phyloP scores from a whole-genome alignment of 768 basidiomycete genomes.

The Phlebiopsis flavidoalba region DNA sequence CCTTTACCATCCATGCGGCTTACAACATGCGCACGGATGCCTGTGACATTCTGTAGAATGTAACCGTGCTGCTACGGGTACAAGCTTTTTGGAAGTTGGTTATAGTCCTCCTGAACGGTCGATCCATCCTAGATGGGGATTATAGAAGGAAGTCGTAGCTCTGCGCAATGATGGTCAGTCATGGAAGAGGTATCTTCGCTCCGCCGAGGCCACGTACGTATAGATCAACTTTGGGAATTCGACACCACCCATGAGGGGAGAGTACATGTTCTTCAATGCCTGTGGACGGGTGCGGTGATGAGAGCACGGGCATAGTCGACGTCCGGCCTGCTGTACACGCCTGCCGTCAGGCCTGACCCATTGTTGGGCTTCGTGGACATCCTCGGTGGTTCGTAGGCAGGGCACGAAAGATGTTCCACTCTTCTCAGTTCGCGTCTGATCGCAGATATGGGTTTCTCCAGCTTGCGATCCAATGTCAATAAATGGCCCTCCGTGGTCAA shows the following conservation, averaged over 20 bases:
- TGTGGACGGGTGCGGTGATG: conserved; percentile 47
- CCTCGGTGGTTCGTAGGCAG: conserved; percentile 51
- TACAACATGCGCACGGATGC: conserved; percentile 73
- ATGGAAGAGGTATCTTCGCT: background rate
- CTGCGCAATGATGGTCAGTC: conserved; percentile 32
- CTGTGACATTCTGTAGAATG: conserved; percentile 70
- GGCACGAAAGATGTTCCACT: conserved; percentile 69
- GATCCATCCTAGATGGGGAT: conserved; percentile 56
- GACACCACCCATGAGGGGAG: conserved; percentile 73
- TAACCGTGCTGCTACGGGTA: conserved; percentile 61
- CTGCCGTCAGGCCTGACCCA: conserved; percentile 50
- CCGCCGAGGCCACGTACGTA: conserved; percentile 46
- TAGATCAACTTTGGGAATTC: conserved; percentile 56
- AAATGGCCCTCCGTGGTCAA: conserved; percentile 96
- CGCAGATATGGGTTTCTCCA: conserved; percentile 53
- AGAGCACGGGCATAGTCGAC: conserved; percentile 76
- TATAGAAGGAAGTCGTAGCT: conserved; percentile 79
- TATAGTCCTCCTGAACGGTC: conserved; percentile 57
- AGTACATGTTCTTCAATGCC: conserved; percentile 51
- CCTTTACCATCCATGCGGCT: conserved; percentile 78
- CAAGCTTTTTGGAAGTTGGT: conserved; percentile 61
- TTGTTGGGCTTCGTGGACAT: conserved; percentile 28
- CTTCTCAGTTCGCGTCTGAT: conserved; percentile 56
- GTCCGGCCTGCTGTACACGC: conserved; percentile 70
- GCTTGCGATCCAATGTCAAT: conserved; percentile 53